A percentile compares a stretch with the other conserved stretches of the same genome.
These are phyloP conservation scores for Pseudopediastrum boryanum DNA, from an alignment of 139 green algal genomes.

Conservation along the genomic window DNA sequence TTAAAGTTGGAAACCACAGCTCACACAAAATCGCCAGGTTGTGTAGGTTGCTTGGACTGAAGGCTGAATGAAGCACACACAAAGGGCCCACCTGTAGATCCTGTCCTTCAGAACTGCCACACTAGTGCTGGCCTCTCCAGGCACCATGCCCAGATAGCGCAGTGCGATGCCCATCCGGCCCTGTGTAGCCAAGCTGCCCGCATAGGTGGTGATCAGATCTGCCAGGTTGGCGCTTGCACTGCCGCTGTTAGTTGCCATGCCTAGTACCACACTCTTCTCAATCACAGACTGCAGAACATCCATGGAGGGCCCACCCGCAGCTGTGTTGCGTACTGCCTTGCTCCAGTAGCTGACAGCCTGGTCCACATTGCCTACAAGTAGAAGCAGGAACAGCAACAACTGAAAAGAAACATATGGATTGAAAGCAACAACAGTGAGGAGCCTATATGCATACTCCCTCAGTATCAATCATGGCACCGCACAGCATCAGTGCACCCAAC, in stretches of 20 bases:
- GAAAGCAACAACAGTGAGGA: too few relatives aligned
- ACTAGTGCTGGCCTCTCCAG: conserved; percentile 66
- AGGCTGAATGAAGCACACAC: too few relatives aligned
- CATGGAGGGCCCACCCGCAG: background rate
- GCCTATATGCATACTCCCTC: too few relatives aligned
- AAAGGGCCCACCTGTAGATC: conserved; percentile 78
- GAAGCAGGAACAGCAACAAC: too few relatives aligned
- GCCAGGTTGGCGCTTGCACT: conserved; percentile 62
- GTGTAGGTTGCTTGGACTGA: too few relatives aligned
- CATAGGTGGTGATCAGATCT: conserved; percentile 84
- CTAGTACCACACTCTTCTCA: conserved; percentile 95
- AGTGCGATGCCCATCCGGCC: conserved; percentile 80
- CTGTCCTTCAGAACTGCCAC: conserved; percentile 84
- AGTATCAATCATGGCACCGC: too few relatives aligned
- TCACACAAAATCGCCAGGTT: too few relatives aligned
- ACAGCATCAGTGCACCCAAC: too few relatives aligned
- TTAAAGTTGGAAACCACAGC: too few relatives aligned
- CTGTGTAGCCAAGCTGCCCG: conserved; percentile 76
- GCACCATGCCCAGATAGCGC: conserved; percentile 76
- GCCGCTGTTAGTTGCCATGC: conserved; percentile 66
- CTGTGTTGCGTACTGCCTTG: conserved; percentile 41
- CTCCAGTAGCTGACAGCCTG: conserved; percentile 80
- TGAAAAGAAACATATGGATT: too few relatives aligned
- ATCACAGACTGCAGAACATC: conserved; percentile 78
- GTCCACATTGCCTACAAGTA: too few relatives aligned